phyloP scores from a whole-genome alignment of 1,284 basidiomycete species.

The Mycena sp. region DNA sequence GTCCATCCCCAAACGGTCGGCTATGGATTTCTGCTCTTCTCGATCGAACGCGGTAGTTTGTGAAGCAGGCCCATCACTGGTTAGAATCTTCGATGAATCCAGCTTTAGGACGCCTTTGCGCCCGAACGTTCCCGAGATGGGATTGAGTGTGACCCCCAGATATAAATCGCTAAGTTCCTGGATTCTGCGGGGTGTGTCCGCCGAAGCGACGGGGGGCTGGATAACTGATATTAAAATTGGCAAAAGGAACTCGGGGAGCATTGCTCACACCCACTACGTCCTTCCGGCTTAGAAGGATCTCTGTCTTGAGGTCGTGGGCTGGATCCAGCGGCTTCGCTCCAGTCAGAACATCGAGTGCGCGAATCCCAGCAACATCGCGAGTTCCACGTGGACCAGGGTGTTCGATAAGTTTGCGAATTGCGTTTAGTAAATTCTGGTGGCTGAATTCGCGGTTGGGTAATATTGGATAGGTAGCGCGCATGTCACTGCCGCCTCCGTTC shows the following conservation, averaged over 20 bases:
- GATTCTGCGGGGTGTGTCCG: too few relatives aligned
- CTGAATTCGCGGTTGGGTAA: conserved; percentile 3
- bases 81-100: not conserved
- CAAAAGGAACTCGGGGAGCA: not conserved
- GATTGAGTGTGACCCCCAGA: not conserved
- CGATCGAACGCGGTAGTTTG: not conserved
- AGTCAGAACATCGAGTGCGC: not conserved
- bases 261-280: not conserved
- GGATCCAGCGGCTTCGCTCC: not conserved
- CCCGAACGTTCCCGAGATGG: not conserved
- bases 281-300: not conserved
- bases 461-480: not conserved
- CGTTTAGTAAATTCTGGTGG: conserved; percentile 7
- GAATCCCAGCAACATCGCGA: not conserved
- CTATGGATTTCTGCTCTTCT: not conserved
- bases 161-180: too few relatives aligned
- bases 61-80: not conserved
- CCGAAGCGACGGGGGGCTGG: too few relatives aligned
- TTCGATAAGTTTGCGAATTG: not conserved
- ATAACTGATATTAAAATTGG: not conserved
- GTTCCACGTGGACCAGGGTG: not conserved
- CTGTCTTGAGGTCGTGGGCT: too few relatives aligned
- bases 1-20: not conserved
- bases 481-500: too few relatives aligned
- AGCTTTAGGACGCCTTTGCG: not conserved